Conservation (phyloP, 768 basidiomycete species). For the Collybiopsis luxurians region DNA sequence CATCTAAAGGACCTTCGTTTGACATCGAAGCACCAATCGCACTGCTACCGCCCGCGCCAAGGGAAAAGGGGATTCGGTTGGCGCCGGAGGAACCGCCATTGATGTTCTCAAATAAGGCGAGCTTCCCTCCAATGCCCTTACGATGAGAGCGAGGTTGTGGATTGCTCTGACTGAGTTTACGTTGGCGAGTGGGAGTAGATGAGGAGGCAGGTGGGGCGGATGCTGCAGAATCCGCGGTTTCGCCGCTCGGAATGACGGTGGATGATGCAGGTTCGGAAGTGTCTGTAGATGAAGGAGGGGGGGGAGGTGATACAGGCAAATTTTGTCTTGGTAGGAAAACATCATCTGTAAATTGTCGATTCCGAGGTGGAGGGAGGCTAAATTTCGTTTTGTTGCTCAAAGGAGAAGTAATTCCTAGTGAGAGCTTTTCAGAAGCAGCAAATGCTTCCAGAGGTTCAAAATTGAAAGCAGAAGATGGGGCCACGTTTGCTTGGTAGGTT, state of each 20-base stretch:
- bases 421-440: conserved; percentile 64
- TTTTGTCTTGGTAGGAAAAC: not conserved
- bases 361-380: conserved; percentile 24
- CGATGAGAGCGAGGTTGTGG: conserved; percentile 60
- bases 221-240: conserved; percentile 6
- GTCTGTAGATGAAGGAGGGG: not conserved
- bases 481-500: conserved; percentile 61
- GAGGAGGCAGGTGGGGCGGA: not conserved
- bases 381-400: conserved; percentile 29
- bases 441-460: conserved; percentile 78
- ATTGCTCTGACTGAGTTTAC: conserved; percentile 85
- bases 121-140: conserved; percentile 70
- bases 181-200: conserved; percentile 50
- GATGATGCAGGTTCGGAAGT: not conserved
- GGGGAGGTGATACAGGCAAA: not conserved
- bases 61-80: conserved; percentile 9
- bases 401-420: conserved; percentile 56
- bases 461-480: conserved; percentile 60
- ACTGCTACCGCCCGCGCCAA: conserved; percentile 3
- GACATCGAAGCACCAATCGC: not conserved
- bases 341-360: conserved; percentile 3
- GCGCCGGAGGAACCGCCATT: conserved; percentile 29
- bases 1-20: not conserved
- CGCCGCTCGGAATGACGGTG: not conserved
- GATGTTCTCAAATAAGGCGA: conserved; percentile 81